Evolutionary conservation across 2,329 filamentous ascomycete species (phyloP).

Genomic region (Cladosporium sp.): DNA sequence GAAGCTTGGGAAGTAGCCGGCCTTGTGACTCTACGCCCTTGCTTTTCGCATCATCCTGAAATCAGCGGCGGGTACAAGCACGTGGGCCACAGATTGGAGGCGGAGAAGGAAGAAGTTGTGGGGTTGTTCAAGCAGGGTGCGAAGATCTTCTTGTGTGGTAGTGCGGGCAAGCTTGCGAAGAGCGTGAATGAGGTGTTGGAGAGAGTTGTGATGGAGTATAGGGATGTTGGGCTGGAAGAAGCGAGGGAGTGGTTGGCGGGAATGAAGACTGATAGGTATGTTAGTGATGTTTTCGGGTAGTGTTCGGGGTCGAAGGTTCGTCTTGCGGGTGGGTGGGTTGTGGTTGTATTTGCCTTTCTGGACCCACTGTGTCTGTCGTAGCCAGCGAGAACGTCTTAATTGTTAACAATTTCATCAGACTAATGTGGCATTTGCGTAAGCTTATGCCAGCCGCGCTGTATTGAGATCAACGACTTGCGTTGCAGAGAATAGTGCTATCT

Average conservation of each 20-base stretch:
- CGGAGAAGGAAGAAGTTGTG: slow-evolving; percentile 42
- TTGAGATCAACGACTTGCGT: too few species aligned
- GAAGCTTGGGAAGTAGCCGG: slow-evolving; percentile 14
- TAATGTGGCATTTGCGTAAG: too few species aligned
- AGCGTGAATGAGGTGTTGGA: slow-evolving; percentile 38
- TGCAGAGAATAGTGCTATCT: too few species aligned
- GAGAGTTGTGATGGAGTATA: slow-evolving; percentile 39
- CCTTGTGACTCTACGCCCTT: slow-evolving; percentile 13
- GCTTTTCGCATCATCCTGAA: slow-evolving; percentile 31
- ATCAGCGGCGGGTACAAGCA: slow-evolving; percentile 42
- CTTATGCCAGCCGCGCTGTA: too few species aligned
- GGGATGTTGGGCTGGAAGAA: slow-evolving; percentile 30
- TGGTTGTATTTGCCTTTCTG: too few species aligned
- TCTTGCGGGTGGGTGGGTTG: too few species aligned
- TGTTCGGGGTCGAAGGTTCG: too few species aligned
- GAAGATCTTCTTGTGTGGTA: slow-evolving; percentile 63
- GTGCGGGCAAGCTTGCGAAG: slow-evolving; percentile 40
- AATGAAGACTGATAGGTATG: slow-evolving; percentile 45
- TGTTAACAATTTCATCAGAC: too few species aligned
- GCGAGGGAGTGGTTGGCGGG: slow-evolving; percentile 43
- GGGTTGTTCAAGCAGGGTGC: slow-evolving; percentile 47
- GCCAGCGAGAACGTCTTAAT: too few species aligned
- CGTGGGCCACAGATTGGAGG: slow-evolving; percentile 49
- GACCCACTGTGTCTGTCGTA: too few species aligned
- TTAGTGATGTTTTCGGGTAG: slow-evolving; percentile 21